phyloP scores from a whole-genome alignment of 768 basidiomycete genomes.

The Tulasnella sp. region DNA sequence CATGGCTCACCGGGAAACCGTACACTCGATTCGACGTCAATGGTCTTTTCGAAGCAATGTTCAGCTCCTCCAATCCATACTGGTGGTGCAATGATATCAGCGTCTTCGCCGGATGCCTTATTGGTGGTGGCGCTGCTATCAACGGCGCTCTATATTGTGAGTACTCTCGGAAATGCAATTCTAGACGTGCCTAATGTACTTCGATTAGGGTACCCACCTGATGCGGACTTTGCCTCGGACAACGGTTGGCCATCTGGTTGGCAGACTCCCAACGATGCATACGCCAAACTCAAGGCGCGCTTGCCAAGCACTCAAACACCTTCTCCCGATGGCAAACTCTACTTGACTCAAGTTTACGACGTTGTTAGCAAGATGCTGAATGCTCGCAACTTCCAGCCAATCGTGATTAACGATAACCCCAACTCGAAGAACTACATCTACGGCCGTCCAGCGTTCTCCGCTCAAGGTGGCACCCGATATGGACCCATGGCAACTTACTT shows the following conservation, averaged over 20 bases:
- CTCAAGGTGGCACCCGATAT: constrained; percentile 41
- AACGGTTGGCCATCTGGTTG: constrained; percentile 58
- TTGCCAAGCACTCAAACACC: constrained; percentile 58
- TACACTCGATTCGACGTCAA: constrained; percentile 65
- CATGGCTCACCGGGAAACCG: constrained; percentile 36
- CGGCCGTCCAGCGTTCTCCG: constrained; percentile 50
- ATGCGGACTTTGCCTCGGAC: constrained; percentile 49
- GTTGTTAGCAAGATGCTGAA: constrained; percentile 48
- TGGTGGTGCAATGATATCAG: constrained; percentile 68
- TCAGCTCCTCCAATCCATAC: constrained; percentile 52
- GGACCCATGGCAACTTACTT: constrained; percentile 61
- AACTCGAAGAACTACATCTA: constrained; percentile 58
- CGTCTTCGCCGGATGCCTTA: constrained; percentile 60
- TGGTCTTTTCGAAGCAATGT: constrained; percentile 64
- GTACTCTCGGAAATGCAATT: background rate
- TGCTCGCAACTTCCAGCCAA: constrained; percentile 46
- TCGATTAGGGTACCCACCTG: constrained; percentile 54
- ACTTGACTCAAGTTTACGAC: constrained; percentile 50
- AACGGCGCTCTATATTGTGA: constrained; percentile 43
- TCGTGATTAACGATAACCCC: constrained; percentile 51
- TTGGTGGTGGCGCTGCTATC: constrained; percentile 61
- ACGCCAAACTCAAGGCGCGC: constrained; percentile 48
- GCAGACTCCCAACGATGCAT: constrained; percentile 52
- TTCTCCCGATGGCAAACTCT: constrained; percentile 57
- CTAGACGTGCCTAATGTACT: constrained; percentile 9